A percentile compares a stretch with the other conserved stretches of the same genome.
phyloP scores from a whole-genome alignment of 139 green algal genomes.

The Chlamydomonas sp. region DNA sequence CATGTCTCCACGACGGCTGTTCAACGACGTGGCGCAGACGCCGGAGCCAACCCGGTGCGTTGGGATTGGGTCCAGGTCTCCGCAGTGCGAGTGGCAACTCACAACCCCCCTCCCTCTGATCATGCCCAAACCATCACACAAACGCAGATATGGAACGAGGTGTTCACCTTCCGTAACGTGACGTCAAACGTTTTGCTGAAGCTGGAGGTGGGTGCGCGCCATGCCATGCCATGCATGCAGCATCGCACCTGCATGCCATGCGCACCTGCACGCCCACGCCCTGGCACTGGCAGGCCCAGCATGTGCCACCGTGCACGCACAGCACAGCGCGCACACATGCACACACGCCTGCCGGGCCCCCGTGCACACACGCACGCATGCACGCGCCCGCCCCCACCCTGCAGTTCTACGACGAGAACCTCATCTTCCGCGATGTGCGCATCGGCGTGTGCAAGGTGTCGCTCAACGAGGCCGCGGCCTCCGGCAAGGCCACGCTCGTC shows the following conservation, averaged over 20 bases:
- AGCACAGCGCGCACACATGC: neutral
- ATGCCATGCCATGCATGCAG: too few species aligned
- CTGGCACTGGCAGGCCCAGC: neutral
- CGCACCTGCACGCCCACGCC: neutral
- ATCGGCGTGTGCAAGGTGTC: conserved; percentile 31
- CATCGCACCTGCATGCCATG: neutral
- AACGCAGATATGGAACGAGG: conserved; percentile 30
- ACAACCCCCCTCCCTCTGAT: neutral
- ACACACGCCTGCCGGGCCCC: neutral
- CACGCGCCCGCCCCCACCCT: neutral
- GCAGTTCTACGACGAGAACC: conserved; percentile 42
- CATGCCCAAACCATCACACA: neutral
- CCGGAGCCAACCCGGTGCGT: conserved; percentile 19
- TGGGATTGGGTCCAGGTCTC: neutral
- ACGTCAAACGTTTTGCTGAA: conserved; percentile 19
- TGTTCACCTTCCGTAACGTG: conserved; percentile 27
- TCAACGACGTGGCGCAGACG: conserved; percentile 12
- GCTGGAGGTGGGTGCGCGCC: conserved; percentile 31
- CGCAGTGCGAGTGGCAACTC: neutral
- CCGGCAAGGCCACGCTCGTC: neutral
- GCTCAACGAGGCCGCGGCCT: neutral
- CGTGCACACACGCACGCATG: neutral
- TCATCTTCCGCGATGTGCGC: conserved; percentile 32
- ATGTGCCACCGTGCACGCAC: too few species aligned
- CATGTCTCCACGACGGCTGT: neutral